These are phyloP conservation scores for Pythium biforme DNA, from an alignment of 352 stramenopile genomes.

Conservation along the genomic window DNA sequence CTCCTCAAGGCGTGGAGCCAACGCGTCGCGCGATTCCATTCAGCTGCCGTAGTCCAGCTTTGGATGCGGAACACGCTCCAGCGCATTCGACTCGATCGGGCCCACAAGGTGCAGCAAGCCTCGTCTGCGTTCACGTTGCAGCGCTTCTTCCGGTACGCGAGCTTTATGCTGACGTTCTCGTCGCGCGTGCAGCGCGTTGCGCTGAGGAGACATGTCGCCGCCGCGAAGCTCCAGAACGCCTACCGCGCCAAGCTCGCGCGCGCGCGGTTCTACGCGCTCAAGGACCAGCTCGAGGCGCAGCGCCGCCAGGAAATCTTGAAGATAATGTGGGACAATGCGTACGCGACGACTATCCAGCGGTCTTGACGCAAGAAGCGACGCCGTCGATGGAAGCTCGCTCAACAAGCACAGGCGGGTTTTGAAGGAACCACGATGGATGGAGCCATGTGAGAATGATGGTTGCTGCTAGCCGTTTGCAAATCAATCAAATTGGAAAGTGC, in stretches of 20 bases:
- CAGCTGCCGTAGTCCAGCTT: conserved; percentile 50
- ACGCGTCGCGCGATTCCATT: conserved; percentile 53
- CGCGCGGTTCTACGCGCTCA: conserved; percentile 54
- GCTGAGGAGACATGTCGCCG: conserved; percentile 30
- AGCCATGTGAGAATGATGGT: conserved; percentile 17
- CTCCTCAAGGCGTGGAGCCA: conserved; percentile 41
- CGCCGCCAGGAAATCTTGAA: conserved; percentile 46
- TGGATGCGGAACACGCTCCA: conserved; percentile 38
- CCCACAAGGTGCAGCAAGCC: conserved; percentile 9
- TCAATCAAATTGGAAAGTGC: conserved; percentile 7
- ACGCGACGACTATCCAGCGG: conserved; percentile 61
- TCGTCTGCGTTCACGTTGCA: conserved; percentile 32
- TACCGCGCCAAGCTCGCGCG: conserved; percentile 64
- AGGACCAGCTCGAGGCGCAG: conserved; percentile 57
- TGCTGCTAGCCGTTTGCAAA: not conserved
- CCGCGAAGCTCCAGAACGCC: conserved; percentile 50
- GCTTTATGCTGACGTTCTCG: conserved; percentile 40
- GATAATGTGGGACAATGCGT: conserved; percentile 72
- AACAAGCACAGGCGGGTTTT: too few relatives aligned
- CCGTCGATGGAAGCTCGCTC: not conserved
- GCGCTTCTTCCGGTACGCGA: conserved; percentile 47
- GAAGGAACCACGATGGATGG: not conserved
- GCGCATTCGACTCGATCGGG: conserved; percentile 28
- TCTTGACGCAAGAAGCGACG: conserved; percentile 43
- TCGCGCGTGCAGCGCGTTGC: conserved; percentile 34